Percentiles rank a stretch among this genome's conserved stretches.
Conservation (phyloP, 495 filamentous ascomycete species). For the Trichoderma parareesei region DNA sequence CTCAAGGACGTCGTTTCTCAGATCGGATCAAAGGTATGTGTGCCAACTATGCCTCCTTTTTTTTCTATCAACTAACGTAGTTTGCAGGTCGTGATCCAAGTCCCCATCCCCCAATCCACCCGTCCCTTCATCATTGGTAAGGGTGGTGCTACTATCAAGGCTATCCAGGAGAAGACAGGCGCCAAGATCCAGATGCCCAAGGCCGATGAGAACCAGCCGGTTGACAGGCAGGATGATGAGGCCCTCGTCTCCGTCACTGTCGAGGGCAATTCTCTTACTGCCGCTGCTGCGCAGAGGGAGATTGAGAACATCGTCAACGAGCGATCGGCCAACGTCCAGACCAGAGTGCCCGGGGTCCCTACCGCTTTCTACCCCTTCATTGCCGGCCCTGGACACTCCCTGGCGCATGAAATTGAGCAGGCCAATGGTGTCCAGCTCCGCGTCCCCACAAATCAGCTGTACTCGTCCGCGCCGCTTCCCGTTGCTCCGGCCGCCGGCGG, state of each 20-base stretch:
- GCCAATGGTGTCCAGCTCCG: conserved; percentile 58
- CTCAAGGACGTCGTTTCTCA: conserved; percentile 79
- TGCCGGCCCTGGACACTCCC: conserved; percentile 66
- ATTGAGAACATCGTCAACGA: conserved; percentile 82
- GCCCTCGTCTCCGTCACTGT: conserved; percentile 74
- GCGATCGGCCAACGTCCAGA: conserved; percentile 68
- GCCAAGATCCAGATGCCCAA: conserved; percentile 85
- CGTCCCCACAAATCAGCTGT: conserved; percentile 72
- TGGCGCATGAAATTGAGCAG: conserved; percentile 58
- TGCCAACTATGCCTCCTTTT: background rate
- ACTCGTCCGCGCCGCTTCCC: conserved; percentile 61
- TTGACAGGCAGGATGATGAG: conserved; percentile 75
- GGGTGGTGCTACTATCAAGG: conserved; percentile 80
- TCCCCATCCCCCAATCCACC: conserved; percentile 74
- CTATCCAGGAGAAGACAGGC: conserved; percentile 73
- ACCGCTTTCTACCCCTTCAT: conserved; percentile 95
- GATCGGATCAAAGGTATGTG: conserved; percentile 70
- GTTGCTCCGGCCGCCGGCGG: conserved; percentile 54
- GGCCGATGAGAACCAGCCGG: conserved; percentile 46
- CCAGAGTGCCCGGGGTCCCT: conserved; percentile 70
- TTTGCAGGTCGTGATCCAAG: conserved; percentile 56
- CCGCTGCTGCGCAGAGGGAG: conserved; percentile 68
- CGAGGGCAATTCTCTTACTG: conserved; percentile 82
- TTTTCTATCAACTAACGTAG: conserved; percentile 13
- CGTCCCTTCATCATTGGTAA: conserved; percentile 86